Base-by-base conservation (phyloP, 306 rosid species). In the Arachis stenosperma region DNA sequence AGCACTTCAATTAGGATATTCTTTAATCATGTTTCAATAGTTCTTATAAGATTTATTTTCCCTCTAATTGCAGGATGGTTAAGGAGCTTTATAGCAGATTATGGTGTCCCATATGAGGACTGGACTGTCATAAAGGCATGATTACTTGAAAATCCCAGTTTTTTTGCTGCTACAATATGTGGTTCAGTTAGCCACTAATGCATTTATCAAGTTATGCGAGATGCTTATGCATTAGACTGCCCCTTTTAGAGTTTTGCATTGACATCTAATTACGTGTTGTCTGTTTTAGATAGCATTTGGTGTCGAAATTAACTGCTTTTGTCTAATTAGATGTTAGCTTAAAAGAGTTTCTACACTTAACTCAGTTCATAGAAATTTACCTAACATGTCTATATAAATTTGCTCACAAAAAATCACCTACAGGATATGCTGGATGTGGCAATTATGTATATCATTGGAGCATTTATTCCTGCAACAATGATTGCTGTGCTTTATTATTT, bases 401-500 rank as follows among this genome's bases (percentile, higher is more conserved):
- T 37, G 27, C 65, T 78, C 37, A 67, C 36, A 60, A 50, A 43
- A 82, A 54, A 70, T 64, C 52, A 73, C 59, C 79, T 65, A 71
- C 92, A 89, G 96, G 96, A 87, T 75, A 88, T 90, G 96, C 81
- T 82, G 73, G 71, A 86, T 61, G 96, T 90, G 55, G 93, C 96
- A 5, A 78, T 88, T 83, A 81, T 88, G 60, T 90, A 84, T 67
- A 90, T 86, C 29, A 41, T 85, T 56, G 96, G 93, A 82, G 93
- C 96, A 40, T 86, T 86, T 72, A 80, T 90, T 76, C 96, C 96
- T 0, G 96, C 93, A 10, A 88, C 97, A 68, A 86, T 90, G 97
- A 90, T 90, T 78, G 91, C 93, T 0, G 97, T 88, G 67, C 90
- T 90, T 39, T 88, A 88, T 83, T 90, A 90, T 90, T 90, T 81